These are phyloP conservation scores for Aspergillus intermedius DNA, from an alignment of 2,329 filamentous ascomycete genomes.

Conservation along the genomic window DNA sequence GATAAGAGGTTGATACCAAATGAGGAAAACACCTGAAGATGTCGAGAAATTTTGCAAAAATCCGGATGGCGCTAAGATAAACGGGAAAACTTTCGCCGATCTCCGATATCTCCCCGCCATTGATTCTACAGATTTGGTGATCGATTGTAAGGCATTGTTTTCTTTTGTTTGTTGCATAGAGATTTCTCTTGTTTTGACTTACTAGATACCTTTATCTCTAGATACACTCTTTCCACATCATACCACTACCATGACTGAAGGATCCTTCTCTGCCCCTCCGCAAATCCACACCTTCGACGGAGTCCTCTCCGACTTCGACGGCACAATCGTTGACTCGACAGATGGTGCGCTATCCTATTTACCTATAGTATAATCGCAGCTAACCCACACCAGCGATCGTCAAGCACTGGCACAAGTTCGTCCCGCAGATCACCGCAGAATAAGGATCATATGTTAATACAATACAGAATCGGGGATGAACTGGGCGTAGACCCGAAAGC, in stretches of 20 bases:
- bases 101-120: constrained; percentile 15
- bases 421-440: constrained; percentile 5
- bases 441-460: not conserved
- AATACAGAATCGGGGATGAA: constrained; percentile 55
- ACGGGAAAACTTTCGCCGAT: constrained; percentile 30
- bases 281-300: constrained; percentile 36
- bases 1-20: constrained; percentile 11
- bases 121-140: too few relatives aligned
- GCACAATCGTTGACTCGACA: constrained; percentile 44
- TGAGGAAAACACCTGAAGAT: constrained; percentile 18
- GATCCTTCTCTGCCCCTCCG: constrained; percentile 35
- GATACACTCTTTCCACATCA: constrained; percentile 1
- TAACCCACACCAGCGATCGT: constrained; percentile 48
- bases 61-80: constrained; percentile 30
- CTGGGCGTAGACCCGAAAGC: constrained; percentile 76
- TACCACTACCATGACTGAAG: constrained; percentile 25
- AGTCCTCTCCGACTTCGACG: constrained; percentile 44
- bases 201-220: not conserved
- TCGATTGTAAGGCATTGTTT: not conserved
- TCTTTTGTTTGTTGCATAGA: not conserved
- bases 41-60: constrained; percentile 17
- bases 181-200: not conserved
- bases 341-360: constrained; percentile 25
- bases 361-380: constrained; percentile 7
- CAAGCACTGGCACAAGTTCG: constrained; percentile 57